Evolutionary conservation across 2,329 filamentous ascomycete species (phyloP), one percentile per base, ranked within the genome.

Genomic region (Lizonia empirigonia): DNA sequence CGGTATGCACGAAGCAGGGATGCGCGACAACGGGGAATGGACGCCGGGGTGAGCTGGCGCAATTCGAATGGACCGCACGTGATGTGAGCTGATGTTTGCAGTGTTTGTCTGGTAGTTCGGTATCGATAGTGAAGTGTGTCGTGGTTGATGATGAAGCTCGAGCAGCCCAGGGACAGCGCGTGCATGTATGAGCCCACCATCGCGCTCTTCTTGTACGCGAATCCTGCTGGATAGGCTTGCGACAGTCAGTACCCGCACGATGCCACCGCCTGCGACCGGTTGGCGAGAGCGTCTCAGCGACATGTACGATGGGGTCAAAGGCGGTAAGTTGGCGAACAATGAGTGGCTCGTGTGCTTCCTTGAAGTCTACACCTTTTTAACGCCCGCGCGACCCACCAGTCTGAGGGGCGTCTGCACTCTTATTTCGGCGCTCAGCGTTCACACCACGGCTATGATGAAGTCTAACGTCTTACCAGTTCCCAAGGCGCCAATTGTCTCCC

Each of bases 401-500:
- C 34, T 30, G 24, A 41, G 45, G 29, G 32, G 26, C 39, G 30
- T 36, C 34, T 48, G 39, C 44, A 34, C 27, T 47, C 47, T 62
- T 58, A 36, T 57, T 53, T 50, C 60, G 45, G 58, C 37, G 42
- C 37, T 47, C 49, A 44, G 27, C 42, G 24, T 32, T 47, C 44
- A 26, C 49, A 27, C 33, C 15, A 52, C 41, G 42, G 42, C 33
- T 35, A 44, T 19, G 27, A 60, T 58, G 59, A 61, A 57, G 50
- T 65, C 65, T 71, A 64, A 71, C 62, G 38, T 67, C 55, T 62
- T 55, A 54, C 46, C 69, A 74, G 71, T 62, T 48, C 63, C 64
- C 45, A 70, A 70, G 58, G 63, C 70, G 60, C 71, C 73, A 26
- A 65, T 62, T 50, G 65, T 74, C 44, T 63, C 70, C 53, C 56